Percentiles rank a stretch among this genome's conserved stretches.
phyloP scores from a whole-genome alignment of 176 grass and related monocot genomes.

The Triticum urartu region DNA sequence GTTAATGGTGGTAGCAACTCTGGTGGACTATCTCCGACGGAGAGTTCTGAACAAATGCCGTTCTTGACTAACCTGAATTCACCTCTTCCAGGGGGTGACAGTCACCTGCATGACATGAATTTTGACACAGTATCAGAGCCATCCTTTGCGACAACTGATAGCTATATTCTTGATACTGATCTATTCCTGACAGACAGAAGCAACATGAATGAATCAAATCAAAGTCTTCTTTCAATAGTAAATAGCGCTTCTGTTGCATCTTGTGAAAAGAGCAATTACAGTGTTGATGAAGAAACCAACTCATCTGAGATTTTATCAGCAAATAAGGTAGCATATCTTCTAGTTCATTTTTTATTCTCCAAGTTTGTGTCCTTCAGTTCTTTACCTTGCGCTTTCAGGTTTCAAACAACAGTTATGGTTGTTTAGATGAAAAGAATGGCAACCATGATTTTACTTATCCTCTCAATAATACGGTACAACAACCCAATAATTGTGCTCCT shows the following conservation, averaged over 20 bases:
- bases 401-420: constrained; percentile 27
- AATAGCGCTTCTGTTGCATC: constrained; percentile 37
- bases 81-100: constrained; percentile 57
- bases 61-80: constrained; percentile 73
- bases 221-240: constrained; percentile 45
- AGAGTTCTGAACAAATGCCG: constrained; percentile 56
- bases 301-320: constrained; percentile 50
- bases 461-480: constrained; percentile 45
- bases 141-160: constrained; percentile 42
- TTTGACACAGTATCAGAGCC: constrained; percentile 62
- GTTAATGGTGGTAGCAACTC: constrained; percentile 35
- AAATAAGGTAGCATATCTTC: constrained; percentile 41
- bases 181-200: constrained; percentile 43
- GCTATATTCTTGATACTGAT: constrained; percentile 35
- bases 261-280: constrained; percentile 33
- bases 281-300: constrained; percentile 34
- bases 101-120: constrained; percentile 49
- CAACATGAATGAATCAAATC: constrained; percentile 49
- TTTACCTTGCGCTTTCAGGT: constrained; percentile 29
- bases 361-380: constrained; percentile 31
- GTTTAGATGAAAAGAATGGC: constrained; percentile 31
- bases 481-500: constrained; percentile 54
- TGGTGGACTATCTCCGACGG: constrained; percentile 37
- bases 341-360: background rate
- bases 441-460: constrained; percentile 53